These are phyloP conservation scores for Blastobotrys terrestris DNA, from an alignment of 805 yeast species.

Conservation along the genomic window DNA sequence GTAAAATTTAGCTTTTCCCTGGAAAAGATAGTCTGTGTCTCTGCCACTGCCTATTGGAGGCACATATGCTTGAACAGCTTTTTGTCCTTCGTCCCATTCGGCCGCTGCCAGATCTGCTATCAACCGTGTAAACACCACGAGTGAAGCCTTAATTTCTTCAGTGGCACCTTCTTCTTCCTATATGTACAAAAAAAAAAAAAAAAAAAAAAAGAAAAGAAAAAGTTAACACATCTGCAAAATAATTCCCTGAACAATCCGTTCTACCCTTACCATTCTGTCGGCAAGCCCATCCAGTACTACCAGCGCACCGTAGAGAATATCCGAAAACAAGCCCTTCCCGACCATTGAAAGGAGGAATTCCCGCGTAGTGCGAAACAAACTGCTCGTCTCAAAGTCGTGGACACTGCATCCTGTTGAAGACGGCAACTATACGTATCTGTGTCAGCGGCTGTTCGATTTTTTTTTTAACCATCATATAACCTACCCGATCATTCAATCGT, in stretches of 20 bases:
- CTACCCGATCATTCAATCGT: slow-evolving; percentile 12
- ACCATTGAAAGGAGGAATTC: slow-evolving; percentile 12
- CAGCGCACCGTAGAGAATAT: slow-evolving; percentile 11
- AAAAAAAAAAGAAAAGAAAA: no score
- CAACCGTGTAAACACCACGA: slow-evolving; percentile 13
- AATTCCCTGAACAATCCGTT: not conserved
- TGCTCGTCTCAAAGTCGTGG: slow-evolving; percentile 14
- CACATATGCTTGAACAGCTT: not conserved
- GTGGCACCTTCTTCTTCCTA: not conserved
- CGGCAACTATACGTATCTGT: slow-evolving; percentile 12
- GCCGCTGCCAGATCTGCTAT: slow-evolving; percentile 11
- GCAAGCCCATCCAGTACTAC: not conserved
- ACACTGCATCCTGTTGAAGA: slow-evolving; percentile 11
- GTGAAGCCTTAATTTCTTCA: not conserved
- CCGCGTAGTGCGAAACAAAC: slow-evolving; percentile 1
- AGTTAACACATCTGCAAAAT: not conserved
- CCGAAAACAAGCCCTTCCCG: slow-evolving; percentile 16
- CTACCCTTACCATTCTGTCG: not conserved
- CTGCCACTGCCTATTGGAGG: slow-evolving; percentile 2
- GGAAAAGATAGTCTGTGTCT: slow-evolving; percentile 4
- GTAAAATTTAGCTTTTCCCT: slow-evolving; percentile 9
- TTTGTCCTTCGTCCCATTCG: slow-evolving; percentile 15
- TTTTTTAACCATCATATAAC: slow-evolving; percentile 1
- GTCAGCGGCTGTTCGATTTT: no score
- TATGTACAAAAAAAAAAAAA: no score